Conservation (phyloP, 2,329 filamentous ascomycete genomes). For the Pochonia chlamydosporia region DNA sequence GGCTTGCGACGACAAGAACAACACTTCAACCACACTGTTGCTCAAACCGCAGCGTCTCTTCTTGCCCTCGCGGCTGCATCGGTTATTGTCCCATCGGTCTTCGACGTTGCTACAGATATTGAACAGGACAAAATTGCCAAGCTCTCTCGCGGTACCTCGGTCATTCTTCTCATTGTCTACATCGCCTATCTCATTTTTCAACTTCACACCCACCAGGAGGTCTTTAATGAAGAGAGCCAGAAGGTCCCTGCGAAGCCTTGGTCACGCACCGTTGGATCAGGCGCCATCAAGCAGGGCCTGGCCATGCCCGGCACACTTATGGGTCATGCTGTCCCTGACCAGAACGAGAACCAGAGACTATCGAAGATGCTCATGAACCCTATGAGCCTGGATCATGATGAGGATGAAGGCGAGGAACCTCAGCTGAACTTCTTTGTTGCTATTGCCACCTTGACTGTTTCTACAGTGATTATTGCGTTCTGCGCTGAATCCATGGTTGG, state of each 20-base stretch:
- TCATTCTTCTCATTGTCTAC: constrained; percentile 83
- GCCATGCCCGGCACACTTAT: constrained; percentile 34
- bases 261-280: constrained; percentile 22
- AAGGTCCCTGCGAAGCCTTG: constrained; percentile 63
- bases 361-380: constrained; percentile 39
- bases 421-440: constrained; percentile 69
- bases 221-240: constrained; percentile 75
- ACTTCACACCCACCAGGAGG: constrained; percentile 72
- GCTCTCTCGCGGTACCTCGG: constrained; percentile 65
- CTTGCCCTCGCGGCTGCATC: constrained; percentile 73
- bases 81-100: constrained; percentile 86
- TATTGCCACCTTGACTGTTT: constrained; percentile 61
- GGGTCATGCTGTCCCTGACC: constrained; percentile 24
- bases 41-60: constrained; percentile 79
- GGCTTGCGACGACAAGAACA: constrained; percentile 75
- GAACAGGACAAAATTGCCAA: constrained; percentile 45
- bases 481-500: constrained; percentile 76
- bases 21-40: constrained; percentile 86
- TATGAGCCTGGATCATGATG: constrained; percentile 31
- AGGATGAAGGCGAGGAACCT: constrained; percentile 70
- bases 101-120: constrained; percentile 48
- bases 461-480: constrained; percentile 73
- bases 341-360: constrained; percentile 36
- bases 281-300: constrained; percentile 33
- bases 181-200: constrained; percentile 83